These are phyloP conservation scores for Litchi chinensis DNA, from an alignment of 345 rosid genomes.

Conservation along the genomic window DNA sequence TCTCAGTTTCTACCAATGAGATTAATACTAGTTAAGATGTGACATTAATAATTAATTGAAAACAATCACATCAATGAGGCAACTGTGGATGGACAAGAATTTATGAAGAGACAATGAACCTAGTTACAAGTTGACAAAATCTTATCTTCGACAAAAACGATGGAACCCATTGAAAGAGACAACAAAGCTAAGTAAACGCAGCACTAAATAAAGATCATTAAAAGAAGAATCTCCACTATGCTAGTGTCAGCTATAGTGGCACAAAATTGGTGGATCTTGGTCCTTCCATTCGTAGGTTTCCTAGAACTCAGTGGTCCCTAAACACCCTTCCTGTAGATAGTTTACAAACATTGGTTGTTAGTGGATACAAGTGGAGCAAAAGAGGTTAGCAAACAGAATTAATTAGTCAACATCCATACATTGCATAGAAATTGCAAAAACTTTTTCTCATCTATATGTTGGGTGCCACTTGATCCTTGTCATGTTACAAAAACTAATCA, in stretches of 20 bases:
- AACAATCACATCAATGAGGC: neutral
- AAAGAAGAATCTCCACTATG: neutral
- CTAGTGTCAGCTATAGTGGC: neutral
- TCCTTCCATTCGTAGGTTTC: neutral
- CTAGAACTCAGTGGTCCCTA: neutral
- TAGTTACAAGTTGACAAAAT: neutral
- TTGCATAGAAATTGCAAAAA: neutral
- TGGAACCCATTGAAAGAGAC: neutral
- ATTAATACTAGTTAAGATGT: neutral
- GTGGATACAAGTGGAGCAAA: neutral
- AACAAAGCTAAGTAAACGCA: neutral
- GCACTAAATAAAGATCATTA: no score
- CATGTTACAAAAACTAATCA: constrained; percentile 9
- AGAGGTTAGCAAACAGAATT: neutral
- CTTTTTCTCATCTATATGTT: neutral
- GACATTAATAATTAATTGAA: neutral
- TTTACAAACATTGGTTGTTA: neutral
- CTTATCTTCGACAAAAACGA: neutral
- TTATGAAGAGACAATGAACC: neutral
- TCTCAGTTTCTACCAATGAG: neutral
- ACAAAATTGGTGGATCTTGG: neutral
- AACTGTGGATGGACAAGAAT: neutral
- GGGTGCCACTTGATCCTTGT: constrained; percentile 11
- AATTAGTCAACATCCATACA: constrained; percentile 6
- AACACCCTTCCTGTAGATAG: neutral